phyloP scores from a whole-genome alignment of 306 rosid species.

The Fragaria vesca region DNA sequence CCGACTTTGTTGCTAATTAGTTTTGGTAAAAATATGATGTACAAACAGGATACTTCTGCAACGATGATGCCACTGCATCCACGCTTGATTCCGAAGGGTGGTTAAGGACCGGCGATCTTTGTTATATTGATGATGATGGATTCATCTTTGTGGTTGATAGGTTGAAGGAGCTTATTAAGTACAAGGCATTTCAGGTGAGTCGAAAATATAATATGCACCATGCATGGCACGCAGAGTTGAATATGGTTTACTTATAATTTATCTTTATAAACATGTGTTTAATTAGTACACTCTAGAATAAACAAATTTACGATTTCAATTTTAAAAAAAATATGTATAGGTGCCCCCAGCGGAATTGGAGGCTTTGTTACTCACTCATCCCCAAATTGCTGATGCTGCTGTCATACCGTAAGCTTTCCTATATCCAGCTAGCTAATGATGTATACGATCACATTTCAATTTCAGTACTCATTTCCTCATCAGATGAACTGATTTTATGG shows the following conservation, averaged over 20 bases:
- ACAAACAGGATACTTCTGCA: conserved; percentile 68
- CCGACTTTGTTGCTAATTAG: not conserved
- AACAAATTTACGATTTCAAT: not conserved
- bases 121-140: conserved; percentile 82
- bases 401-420: conserved; percentile 80
- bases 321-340: conserved; percentile 13
- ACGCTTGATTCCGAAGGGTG: conserved; percentile 81
- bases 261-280: not conserved
- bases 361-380: conserved; percentile 79
- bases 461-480: not conserved
- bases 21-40: not conserved
- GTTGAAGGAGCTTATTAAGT: conserved; percentile 86
- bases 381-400: conserved; percentile 70
- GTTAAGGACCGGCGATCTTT: conserved; percentile 89
- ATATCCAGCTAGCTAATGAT: not conserved
- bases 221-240: not conserved
- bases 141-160: conserved; percentile 84
- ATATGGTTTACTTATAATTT: not conserved
- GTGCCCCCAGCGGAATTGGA: conserved; percentile 97
- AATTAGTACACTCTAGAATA: not conserved
- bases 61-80: conserved; percentile 66
- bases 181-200: conserved; percentile 89
- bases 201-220: no score
- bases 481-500: not conserved
- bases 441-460: not conserved